These are phyloP conservation scores for Pezicula radicicola DNA, from an alignment of 2,329 filamentous ascomycete genomes.

Conservation along the genomic window DNA sequence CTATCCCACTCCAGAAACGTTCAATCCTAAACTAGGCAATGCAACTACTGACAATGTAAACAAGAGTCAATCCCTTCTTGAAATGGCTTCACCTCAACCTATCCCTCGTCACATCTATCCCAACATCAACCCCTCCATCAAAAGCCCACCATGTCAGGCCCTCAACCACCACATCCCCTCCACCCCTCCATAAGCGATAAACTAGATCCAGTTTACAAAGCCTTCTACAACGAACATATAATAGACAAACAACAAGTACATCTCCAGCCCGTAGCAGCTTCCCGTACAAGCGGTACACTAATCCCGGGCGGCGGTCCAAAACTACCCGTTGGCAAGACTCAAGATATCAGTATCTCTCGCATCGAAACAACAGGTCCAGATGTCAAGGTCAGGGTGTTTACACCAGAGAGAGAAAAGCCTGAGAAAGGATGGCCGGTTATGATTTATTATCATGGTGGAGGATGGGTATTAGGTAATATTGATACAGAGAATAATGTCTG, in stretches of 20 bases:
- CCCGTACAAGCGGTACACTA: constrained; percentile 46
- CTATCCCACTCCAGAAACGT: no score
- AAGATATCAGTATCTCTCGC: constrained; percentile 17
- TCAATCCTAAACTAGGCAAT: no score
- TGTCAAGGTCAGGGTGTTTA: constrained; percentile 47
- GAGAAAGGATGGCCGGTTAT: constrained; percentile 50
- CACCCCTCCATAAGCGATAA: constrained; percentile 18
- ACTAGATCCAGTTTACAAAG: constrained; percentile 19
- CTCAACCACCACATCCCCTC: constrained; percentile 24
- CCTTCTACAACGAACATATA: constrained; percentile 24
- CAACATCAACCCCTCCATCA: no score
- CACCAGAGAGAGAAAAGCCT: constrained; percentile 40
- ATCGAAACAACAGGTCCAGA: constrained; percentile 43
- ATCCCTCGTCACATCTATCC: no score
- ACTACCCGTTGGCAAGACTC: constrained; percentile 35
- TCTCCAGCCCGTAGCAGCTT: constrained; percentile 48
- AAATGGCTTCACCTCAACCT: no score
- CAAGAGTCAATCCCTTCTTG: no score
- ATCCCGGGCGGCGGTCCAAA: constrained; percentile 49
- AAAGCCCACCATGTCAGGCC: neutral
- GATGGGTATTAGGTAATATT: constrained; percentile 56
- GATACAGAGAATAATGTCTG: constrained; percentile 55
- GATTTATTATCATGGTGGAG: constrained; percentile 56
- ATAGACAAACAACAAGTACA: constrained; percentile 42
- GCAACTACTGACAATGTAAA: no score